Evolutionary conservation across 768 basidiomycete genomes (phyloP).

Genomic region (Boletus tylopilopsis): DNA sequence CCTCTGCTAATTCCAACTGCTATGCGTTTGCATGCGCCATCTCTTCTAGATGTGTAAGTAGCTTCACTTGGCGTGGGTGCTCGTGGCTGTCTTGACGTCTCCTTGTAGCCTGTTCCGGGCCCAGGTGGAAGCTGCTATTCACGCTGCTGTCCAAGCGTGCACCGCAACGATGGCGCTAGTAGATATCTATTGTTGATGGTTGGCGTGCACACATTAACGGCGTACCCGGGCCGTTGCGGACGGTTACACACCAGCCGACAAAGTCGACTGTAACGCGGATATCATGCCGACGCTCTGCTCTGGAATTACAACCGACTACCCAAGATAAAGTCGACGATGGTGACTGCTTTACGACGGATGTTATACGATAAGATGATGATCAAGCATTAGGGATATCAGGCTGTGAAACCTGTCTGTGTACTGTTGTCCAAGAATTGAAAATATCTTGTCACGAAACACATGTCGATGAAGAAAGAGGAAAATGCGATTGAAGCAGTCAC

Average conservation of each 20-base stretch:
- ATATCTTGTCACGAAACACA: too few species aligned
- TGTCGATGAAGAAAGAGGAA: neutral
- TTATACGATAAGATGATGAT: neutral
- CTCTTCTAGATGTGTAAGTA: constrained; percentile 29
- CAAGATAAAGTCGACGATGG: neutral
- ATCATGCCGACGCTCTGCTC: constrained; percentile 23
- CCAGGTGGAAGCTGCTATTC: constrained; percentile 26
- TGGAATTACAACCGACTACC: constrained; percentile 11
- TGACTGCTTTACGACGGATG: neutral
- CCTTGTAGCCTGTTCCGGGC: constrained; percentile 27
- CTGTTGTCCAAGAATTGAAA: neutral
- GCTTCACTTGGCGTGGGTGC: neutral
- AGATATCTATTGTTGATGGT: neutral
- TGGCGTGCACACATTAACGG: neutral
- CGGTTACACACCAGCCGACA: constrained; percentile 27
- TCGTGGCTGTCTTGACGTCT: neutral
- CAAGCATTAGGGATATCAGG: neutral
- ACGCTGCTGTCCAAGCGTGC: constrained; percentile 25
- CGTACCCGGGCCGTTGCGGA: constrained; percentile 5
- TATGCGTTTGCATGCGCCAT: constrained; percentile 31
- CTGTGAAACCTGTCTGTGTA: neutral
- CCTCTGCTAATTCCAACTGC: constrained; percentile 23
- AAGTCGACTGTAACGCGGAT: constrained; percentile 23
- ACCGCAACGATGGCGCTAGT: constrained; percentile 31
- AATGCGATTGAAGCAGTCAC: neutral